Base-by-base conservation (phyloP, 352 stramenopile species). In the Phytophthora tentaculata region DNA sequence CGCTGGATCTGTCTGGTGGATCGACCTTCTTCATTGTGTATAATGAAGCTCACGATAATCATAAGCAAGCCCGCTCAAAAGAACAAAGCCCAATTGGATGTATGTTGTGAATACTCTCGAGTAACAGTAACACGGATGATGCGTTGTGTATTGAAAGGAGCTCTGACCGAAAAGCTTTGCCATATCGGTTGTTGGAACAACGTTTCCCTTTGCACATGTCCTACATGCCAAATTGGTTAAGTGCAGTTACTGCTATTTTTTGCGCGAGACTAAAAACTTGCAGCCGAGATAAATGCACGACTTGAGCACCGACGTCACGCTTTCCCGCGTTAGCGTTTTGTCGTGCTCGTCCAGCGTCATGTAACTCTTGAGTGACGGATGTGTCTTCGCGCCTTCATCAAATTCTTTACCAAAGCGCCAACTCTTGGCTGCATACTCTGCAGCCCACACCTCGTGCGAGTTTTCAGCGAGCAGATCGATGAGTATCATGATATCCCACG, bases 381-480 rank as follows among this genome's bases (percentile, higher is more conserved):
- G 84, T 0, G 61, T 77, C 52, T 84, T 86, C 9, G 45, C 43
- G 16, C 53, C 55, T 5, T 68, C 61, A 55, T 91, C 79, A 50
- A 89, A 91, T 17, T 67, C 39, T 1, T 54, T 19, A 7, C 79
- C 78, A 17, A 61, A 62, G 4, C 28, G 56, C 84, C 84, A 93
- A 0, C 80, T 79, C 10, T 62, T 74, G 5, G 70, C 19, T 17
- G 79, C 53, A 61, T 87, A 88, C 5, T 80, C 74, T 0, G 69
- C 57, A 4, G 84, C 82, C 84, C 84, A 93, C 22, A 91, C 79
- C 56, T 91, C 83, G 44, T 93, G 82, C 26, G 83, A 76, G 64
- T 91, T 91, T 61, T 91, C 81, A 13, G 81, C 83, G 0, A 93
- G 70, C 19, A 91, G 45, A 70, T 93, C 84, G 13, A 90, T 66